These are phyloP conservation scores for Aspergillus sp. DNA, from an alignment of 2,329 filamentous ascomycete species.

Conservation along the genomic window DNA sequence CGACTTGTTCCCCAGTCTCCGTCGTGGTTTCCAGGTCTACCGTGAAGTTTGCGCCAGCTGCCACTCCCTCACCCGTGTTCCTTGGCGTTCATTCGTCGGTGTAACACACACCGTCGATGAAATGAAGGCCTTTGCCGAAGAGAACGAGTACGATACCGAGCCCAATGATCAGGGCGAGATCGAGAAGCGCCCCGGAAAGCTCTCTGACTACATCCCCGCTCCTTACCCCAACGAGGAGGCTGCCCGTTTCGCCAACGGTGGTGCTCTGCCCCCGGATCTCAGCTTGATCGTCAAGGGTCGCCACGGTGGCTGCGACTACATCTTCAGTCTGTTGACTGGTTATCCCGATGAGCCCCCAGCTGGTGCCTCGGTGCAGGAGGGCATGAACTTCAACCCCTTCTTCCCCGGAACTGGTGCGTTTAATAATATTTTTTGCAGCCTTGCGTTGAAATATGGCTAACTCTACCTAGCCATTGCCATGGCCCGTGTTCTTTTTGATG, in stretches of 20 bases:
- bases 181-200: constrained; percentile 97
- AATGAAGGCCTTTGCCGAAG: constrained; percentile 94
- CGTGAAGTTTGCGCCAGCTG: constrained; percentile 96
- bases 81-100: constrained; percentile 90
- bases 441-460: constrained; percentile 5
- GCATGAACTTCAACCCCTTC: constrained; percentile 99
- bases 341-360: constrained; percentile 96
- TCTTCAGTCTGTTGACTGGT: constrained; percentile 94
- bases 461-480: constrained; percentile 71
- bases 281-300: constrained; percentile 96
- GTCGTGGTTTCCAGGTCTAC: constrained; percentile 99
- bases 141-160: constrained; percentile 98
- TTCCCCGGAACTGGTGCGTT: constrained; percentile 86
- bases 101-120: constrained; percentile 93
- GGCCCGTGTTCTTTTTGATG: constrained; percentile 97
- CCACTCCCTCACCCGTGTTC: constrained; percentile 92
- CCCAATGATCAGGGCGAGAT: constrained; percentile 98
- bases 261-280: constrained; percentile 95
- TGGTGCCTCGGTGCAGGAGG: constrained; percentile 78
- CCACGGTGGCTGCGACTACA: constrained; percentile 97
- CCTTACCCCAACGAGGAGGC: constrained; percentile 99
- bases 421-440: not conserved
- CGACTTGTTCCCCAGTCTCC: constrained; percentile 64
- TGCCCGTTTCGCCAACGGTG: constrained; percentile 95
- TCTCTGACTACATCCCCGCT: constrained; percentile 91